Base-by-base conservation (phyloP, 208 protist species). In the Acanthamoeba pearcei region DNA sequence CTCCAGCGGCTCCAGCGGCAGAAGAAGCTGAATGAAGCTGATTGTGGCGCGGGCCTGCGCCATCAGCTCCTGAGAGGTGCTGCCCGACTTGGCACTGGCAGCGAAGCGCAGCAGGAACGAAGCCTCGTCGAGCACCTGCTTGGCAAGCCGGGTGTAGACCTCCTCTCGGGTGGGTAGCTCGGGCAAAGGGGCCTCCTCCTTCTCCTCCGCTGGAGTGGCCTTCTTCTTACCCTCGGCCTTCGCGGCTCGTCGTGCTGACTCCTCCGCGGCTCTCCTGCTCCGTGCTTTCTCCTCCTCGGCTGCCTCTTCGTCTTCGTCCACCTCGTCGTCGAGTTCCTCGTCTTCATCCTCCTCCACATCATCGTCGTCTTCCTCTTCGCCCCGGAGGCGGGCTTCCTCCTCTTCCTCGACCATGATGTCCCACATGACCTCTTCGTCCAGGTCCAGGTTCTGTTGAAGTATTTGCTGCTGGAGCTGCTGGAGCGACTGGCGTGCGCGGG, bases 321-420 rank as follows among this genome's bases (percentile, higher is more conserved):
- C 80, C 6, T 88, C 78, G 3, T 60, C 78, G 38, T 60, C 78
- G 49, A 27, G 27, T 38, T 80, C 42, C 15, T 80, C 72, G 72
- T 80, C 72, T 49, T 80, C 72, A 83, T 15, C 22, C 29, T 80
- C 72, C 17, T n/a, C 38, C 29, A 13, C 74, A 5, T 83, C 74
- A 24, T 83, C 66, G 24, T 83, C 74, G 42, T 83, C 74, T 15
- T 83, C 74, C 4, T 83, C 38, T 29, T 83, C 74, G 19, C 46
- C 74, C 15, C 74, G 22, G 42, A 83, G 74, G 10, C 80, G 80
- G 27, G 46, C 80, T 24, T 88, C 80, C 24, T 88, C 80, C n/a
- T 88, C 80, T 27, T 88, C 80, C 27, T 88, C 80, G 4, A 88
- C 80, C 80, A 88, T 88, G 53, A 88, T 88, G 12, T 88, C 80